Conservation (phyloP, 208 protist genomes). For the Balamuthia mandrillaris region DNA sequence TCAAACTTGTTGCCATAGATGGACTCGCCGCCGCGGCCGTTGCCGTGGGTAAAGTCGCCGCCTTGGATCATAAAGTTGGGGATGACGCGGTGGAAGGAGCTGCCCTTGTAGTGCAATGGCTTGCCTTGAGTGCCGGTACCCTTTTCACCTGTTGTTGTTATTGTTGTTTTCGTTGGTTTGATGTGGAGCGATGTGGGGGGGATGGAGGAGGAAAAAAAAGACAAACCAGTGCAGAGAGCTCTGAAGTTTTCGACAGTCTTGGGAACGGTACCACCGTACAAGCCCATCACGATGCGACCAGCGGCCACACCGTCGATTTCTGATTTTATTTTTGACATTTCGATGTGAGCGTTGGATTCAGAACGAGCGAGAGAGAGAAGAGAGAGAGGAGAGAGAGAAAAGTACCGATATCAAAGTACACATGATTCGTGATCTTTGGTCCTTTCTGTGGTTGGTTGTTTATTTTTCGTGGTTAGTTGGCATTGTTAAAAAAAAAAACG, state of each 20-base stretch:
- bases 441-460: no score
- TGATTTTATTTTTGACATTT: slow-evolving; percentile 71
- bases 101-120: slow-evolving; percentile 56
- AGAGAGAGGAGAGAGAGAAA: no score
- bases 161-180: no score
- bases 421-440: no score
- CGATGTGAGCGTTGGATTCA: no score
- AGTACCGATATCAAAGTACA: no score
- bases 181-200: slow-evolving; percentile 49
- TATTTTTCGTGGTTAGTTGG: no score
- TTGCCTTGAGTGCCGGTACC: slow-evolving; percentile 51
- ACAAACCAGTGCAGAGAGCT: slow-evolving; percentile 72
- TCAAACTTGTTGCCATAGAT: slow-evolving; percentile 66
- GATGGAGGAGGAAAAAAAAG: not conserved
- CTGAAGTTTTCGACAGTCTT: slow-evolving; percentile 64
- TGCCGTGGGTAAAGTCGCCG: slow-evolving; percentile 61
- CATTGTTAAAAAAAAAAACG: no score
- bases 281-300: slow-evolving; percentile 86
- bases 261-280: slow-evolving; percentile 74
- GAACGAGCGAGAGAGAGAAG: no score
- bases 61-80: slow-evolving; percentile 62
- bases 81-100: slow-evolving; percentile 63
- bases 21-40: slow-evolving; percentile 59
- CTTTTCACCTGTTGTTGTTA: slow-evolving; percentile 77
- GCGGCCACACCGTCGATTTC: slow-evolving; percentile 80